These are phyloP conservation scores for Zygnema circumcarinatum DNA, from an alignment of 139 green algal species.

Conservation along the genomic window DNA sequence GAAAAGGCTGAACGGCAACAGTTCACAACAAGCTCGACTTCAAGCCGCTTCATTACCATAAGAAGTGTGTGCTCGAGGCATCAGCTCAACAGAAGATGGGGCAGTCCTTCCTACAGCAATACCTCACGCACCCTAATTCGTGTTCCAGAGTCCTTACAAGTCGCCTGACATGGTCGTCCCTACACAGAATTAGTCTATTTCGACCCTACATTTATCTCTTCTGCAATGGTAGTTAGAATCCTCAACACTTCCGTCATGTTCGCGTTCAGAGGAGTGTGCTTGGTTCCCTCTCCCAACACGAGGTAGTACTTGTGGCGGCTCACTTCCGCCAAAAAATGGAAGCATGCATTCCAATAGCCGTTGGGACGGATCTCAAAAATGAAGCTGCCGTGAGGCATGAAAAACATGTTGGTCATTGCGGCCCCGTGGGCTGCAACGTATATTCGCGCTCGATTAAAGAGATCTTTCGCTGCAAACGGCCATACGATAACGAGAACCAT, in stretches of 20 bases:
- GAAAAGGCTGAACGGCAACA: too few relatives aligned
- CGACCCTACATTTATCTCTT: too few relatives aligned
- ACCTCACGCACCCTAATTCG: too few relatives aligned
- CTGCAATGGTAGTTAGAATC: slow-evolving; percentile 7
- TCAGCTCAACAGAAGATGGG: too few relatives aligned
- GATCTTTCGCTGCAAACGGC: neutral
- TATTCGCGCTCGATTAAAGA: slow-evolving; percentile 17
- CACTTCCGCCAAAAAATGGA: slow-evolving; percentile 8
- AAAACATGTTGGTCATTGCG: slow-evolving; percentile 24
- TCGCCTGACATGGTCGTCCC: too few relatives aligned
- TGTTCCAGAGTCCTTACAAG: too few relatives aligned
- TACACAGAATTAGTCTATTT: too few relatives aligned
- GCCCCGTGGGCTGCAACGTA: slow-evolving; percentile 12
- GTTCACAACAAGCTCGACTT: too few relatives aligned
- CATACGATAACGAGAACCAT: too few relatives aligned
- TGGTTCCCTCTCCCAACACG: neutral
- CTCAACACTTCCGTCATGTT: neutral
- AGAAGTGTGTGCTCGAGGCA: too few relatives aligned
- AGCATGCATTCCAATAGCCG: slow-evolving; percentile 19
- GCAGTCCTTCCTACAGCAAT: too few relatives aligned
- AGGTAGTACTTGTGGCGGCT: slow-evolving; percentile 22
- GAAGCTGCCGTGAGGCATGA: slow-evolving; percentile 4
- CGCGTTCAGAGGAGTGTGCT: neutral
- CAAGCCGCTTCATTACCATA: too few relatives aligned
- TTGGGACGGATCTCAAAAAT: slow-evolving; percentile 27